Base-by-base conservation (phyloP, 306 rosid species). In the Malus sieversii region DNA sequence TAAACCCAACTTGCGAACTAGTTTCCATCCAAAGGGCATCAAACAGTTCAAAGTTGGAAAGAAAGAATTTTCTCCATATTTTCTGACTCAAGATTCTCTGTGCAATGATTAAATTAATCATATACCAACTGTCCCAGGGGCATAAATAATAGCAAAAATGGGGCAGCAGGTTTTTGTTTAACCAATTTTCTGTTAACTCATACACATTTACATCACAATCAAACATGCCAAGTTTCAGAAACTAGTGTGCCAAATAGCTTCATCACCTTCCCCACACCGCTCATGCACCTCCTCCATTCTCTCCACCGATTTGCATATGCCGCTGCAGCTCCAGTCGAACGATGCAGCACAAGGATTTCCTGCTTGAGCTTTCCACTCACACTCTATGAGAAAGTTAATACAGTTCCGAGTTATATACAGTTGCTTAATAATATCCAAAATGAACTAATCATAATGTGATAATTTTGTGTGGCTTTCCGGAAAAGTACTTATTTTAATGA, bases 321-420 rank as follows among this genome's bases (percentile, higher is more conserved):
- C 91, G 23, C 91, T 87, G 83, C 91, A 87, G 70, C 84, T 85
- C 91, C 91, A 87, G 69, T 87, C 89, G 61, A 87, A 87, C 19
- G 91, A 87, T 4, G 91, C 91, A 29, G 78, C 86, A 70, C 91
- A 87, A 1, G 89, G 87, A 44, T 87, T 87, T 33, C 89, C 89
- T 2, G 91, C 91, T 79, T 87, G 82, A 66, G 87, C 87, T 76
- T 87, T 87, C 91, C 89, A 85, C 74, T 87, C 91, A 8, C 91
- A 87, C 68, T 85, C 91, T 87, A 55, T 11, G 55, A 29, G 8
- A 38, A 15, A 62, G 33, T 3, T 13, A n/a, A 61, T 1, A 30
- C 6, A 45, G 59, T 73, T 60, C 8, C 1, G 6, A 23, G 68
- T 33, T 30, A 30, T 30, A 30, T 30, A 30, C 32, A 30, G 32